A percentile compares a stretch with the other conserved stretches of the same genome.
Evolutionary conservation across 1,284 basidiomycete genomes (phyloP).

Genomic region (Trichosporon ovoides): DNA sequence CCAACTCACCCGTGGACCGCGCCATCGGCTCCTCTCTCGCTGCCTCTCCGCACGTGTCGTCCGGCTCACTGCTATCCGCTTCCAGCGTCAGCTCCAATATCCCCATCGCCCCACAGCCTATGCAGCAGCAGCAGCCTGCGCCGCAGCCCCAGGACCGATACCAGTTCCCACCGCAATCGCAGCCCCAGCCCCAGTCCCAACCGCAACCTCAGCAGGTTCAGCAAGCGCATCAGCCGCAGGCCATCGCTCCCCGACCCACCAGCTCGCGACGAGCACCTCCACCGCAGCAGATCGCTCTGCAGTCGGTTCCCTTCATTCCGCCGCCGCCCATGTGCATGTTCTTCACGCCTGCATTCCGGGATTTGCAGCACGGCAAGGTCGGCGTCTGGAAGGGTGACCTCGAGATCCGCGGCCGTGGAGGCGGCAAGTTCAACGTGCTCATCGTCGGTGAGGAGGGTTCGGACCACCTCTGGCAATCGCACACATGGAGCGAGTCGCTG

Average conservation of each 20-base stretch:
- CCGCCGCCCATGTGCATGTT: constrained; percentile 49
- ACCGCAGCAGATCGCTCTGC: constrained; percentile 29
- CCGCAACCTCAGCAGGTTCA: neutral
- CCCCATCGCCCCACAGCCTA: neutral
- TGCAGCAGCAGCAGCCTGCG: neutral
- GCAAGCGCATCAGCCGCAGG: neutral
- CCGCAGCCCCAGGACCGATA: neutral
- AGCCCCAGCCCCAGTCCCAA: neutral
- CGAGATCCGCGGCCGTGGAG: constrained; percentile 34
- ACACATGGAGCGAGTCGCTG: constrained; percentile 32
- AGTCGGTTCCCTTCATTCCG: constrained; percentile 35
- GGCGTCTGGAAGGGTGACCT: constrained; percentile 45
- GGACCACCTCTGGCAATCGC: constrained; percentile 41
- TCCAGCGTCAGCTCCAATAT: constrained; percentile 12
- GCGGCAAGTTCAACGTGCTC: constrained; percentile 40
- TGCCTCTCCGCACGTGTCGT: neutral
- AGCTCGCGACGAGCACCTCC: constrained; percentile 10
- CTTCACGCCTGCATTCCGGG: constrained; percentile 40
- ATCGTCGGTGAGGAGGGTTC: constrained; percentile 39
- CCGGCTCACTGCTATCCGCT: constrained; percentile 7
- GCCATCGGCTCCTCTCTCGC: neutral
- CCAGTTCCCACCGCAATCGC: neutral
- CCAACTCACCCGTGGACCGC: neutral
- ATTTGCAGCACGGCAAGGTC: constrained; percentile 40
- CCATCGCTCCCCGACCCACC: neutral